Evolutionary conservation across 345 rosid genomes (phyloP).

Genomic region (Brassica juncea): DNA sequence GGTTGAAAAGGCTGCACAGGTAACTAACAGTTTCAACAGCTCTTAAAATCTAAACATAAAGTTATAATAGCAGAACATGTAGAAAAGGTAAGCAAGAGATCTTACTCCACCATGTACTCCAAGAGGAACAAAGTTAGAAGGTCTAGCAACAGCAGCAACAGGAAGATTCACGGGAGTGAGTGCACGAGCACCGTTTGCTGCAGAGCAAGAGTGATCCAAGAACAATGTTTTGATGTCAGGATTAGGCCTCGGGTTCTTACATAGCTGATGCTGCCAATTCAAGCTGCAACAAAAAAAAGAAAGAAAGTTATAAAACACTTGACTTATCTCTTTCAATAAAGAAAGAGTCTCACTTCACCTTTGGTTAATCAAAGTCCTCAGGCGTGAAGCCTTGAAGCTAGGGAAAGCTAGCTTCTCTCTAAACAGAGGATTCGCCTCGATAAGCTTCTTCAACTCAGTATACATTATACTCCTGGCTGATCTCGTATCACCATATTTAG

Average conservation of each 20-base stretch:
- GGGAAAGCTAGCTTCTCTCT: conserved; percentile 83
- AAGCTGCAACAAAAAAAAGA: conserved; percentile 56
- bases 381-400: conserved; percentile 68
- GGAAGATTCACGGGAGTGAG: conserved; percentile 66
- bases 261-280: conserved; percentile 95
- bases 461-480: conserved; percentile 81
- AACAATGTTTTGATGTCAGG: conserved; percentile 93
- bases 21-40: conserved; percentile 23
- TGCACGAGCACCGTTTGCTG: conserved; percentile 74
- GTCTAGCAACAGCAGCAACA: conserved; percentile 71
- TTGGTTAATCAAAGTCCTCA: conserved; percentile 83
- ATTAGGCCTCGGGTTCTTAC: conserved; percentile 87
- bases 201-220: conserved; percentile 71
- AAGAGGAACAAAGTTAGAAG: conserved; percentile 69
- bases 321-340: background rate
- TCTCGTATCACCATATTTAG: conserved; percentile 87
- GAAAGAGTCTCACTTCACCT: conserved; percentile 46
- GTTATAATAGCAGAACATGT: background rate
- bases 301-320: no score
- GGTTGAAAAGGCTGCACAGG: conserved; percentile 63
- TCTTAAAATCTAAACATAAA: conserved; percentile 3
- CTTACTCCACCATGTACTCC: conserved; percentile 80
- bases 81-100: conserved; percentile 25
- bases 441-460: conserved; percentile 80
- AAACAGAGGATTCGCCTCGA: conserved; percentile 87